A percentile compares a stretch with the other conserved stretches of the same genome.
Evolutionary conservation across 441 rosid species (phyloP).

Genomic region (Populus hybrid): DNA sequence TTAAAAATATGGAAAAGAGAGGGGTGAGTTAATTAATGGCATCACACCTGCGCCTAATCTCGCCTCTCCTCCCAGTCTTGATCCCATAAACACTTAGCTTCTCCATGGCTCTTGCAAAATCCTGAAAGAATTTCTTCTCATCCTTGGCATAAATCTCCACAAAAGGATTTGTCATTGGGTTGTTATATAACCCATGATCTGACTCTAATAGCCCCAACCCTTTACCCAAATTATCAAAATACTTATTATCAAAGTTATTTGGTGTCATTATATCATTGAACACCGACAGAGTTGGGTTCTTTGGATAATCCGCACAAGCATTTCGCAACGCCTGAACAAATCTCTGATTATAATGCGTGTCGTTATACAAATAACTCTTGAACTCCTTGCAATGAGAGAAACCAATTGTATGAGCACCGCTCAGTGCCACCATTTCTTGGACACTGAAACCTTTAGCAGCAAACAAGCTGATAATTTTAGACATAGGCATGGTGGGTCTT

Average conservation of each 20-base stretch:
- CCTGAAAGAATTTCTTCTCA: conserved; percentile 54
- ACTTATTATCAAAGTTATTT: conserved; percentile 68
- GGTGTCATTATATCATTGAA: conserved; percentile 69
- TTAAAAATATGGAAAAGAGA: neutral
- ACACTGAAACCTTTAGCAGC: conserved; percentile 34
- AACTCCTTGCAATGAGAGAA: conserved; percentile 79
- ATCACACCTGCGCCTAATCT: conserved; percentile 59
- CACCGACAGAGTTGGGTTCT: conserved; percentile 52
- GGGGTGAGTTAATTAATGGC: conserved; percentile 48
- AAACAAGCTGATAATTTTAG: conserved; percentile 40
- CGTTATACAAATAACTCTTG: conserved; percentile 34
- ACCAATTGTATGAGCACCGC: conserved; percentile 77
- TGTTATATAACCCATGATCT: conserved; percentile 49
- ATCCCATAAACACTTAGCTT: conserved; percentile 48
- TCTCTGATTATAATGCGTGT: conserved; percentile 25
- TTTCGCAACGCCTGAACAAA: conserved; percentile 41
- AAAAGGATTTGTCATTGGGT: conserved; percentile 40
- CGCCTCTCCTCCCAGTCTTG: conserved; percentile 59
- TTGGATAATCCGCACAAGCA: conserved; percentile 53
- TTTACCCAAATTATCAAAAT: conserved; percentile 46
- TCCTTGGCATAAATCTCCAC: conserved; percentile 56
- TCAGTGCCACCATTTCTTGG: conserved; percentile 63
- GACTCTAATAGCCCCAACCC: conserved; percentile 58
- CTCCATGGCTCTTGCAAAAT: conserved; percentile 58
- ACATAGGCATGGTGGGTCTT: conserved; percentile 36